Conservation (phyloP, 2,329 filamentous ascomycete species). For the Fusarium goolgardi region DNA sequence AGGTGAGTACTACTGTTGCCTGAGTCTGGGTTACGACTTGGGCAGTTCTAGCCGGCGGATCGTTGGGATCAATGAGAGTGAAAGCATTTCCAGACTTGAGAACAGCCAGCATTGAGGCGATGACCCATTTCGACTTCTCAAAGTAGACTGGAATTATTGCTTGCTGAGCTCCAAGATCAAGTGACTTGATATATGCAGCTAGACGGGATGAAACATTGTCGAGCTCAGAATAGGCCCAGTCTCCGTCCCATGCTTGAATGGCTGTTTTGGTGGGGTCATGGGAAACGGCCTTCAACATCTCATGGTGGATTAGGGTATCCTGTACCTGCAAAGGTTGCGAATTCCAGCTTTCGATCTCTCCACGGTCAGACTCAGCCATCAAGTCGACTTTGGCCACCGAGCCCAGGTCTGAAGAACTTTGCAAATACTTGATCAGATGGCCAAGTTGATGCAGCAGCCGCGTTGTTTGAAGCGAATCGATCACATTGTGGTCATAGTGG, state of each 20-base stretch:
- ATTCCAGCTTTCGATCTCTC: constrained; percentile 24
- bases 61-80: constrained; percentile 4
- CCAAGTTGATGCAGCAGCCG: constrained; percentile 5
- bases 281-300: constrained; percentile 1
- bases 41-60: neutral
- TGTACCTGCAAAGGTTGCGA: neutral
- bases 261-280: neutral
- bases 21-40: constrained; percentile 4
- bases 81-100: constrained; percentile 19
- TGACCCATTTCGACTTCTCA: constrained; percentile 29
- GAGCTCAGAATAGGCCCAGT: constrained; percentile 1
- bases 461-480: constrained; percentile 2
- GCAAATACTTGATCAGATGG: neutral
- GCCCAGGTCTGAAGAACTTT: neutral
- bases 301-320: neutral
- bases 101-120: constrained; percentile 12
- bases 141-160: constrained; percentile 13
- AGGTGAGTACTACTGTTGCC: constrained; percentile 3
- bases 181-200: neutral
- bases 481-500: constrained; percentile 4
- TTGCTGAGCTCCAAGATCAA: neutral
- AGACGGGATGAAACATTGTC: constrained; percentile 4
- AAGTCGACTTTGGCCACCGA: neutral
- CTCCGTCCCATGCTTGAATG: constrained; percentile 7
- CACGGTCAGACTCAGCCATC: neutral